A percentile compares a stretch with the other conserved stretches of the same genome.
Conservation (phyloP, 1,139 yeast species). For the Pichia kudriavzevii region DNA sequence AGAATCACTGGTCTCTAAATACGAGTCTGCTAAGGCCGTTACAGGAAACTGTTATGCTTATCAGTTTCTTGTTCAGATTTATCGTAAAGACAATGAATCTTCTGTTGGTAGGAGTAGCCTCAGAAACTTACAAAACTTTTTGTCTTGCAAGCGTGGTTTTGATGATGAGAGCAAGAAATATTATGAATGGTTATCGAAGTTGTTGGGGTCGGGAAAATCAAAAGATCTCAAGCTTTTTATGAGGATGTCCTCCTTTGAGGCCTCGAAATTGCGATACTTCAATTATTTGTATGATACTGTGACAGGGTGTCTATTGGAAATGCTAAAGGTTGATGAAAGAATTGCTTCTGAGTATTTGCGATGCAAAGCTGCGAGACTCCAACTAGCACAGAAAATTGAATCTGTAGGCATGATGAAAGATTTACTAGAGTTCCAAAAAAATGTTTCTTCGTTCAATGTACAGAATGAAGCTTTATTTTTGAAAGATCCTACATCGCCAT, state of each 20-base stretch:
- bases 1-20: slow-evolving; percentile 2
- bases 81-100: slow-evolving; percentile 2
- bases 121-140: slow-evolving; percentile 10
- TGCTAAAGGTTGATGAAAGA: slow-evolving; percentile 2
- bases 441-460: neutral
- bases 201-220: slow-evolving; percentile 53
- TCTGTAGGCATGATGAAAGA: slow-evolving; percentile 4
- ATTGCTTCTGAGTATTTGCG: slow-evolving; percentile 7
- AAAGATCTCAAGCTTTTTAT: slow-evolving; percentile 55
- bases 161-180: slow-evolving; percentile 69
- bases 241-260: slow-evolving; percentile 57
- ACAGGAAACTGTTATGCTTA: slow-evolving; percentile 3
- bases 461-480: slow-evolving; percentile 7
- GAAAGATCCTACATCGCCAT: slow-evolving; percentile 7
- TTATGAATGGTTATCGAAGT: slow-evolving; percentile 67
- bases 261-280: slow-evolving; percentile 65
- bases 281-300: slow-evolving; percentile 53
- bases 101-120: slow-evolving; percentile 8
- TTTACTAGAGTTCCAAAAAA: slow-evolving; percentile 5
- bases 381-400: slow-evolving; percentile 16
- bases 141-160: slow-evolving; percentile 35
- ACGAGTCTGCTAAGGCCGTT: neutral
- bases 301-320: slow-evolving; percentile 27
- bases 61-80: slow-evolving; percentile 6
- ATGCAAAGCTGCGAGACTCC: slow-evolving; percentile 14